A percentile compares a stretch with the other conserved stretches of the same genome.
Evolutionary conservation across 73 alveolate species (phyloP).

Genomic region (Stentor roeselii): DNA sequence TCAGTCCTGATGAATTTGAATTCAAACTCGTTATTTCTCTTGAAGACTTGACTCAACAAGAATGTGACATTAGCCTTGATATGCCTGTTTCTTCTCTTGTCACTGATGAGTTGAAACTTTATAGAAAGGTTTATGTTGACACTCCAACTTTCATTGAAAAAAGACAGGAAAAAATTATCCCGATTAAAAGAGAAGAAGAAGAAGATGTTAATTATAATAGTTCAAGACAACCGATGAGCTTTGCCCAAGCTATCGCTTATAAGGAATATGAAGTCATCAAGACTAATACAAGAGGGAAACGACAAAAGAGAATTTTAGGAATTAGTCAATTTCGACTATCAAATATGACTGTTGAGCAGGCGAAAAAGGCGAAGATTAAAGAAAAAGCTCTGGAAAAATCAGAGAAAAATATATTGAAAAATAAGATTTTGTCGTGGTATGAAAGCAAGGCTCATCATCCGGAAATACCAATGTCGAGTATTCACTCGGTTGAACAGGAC

Average conservation of each 20-base stretch:
- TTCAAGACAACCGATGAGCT: background rate
- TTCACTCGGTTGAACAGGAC: background rate
- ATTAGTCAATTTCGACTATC: background rate
- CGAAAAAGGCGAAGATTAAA: background rate
- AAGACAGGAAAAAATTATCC: background rate
- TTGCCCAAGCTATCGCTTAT: constrained; percentile 26
- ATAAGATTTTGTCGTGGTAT: background rate
- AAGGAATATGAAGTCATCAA: constrained; percentile 23
- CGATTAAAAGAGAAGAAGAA: background rate
- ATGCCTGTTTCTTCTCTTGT: background rate
- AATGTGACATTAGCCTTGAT: background rate
- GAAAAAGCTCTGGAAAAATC: background rate
- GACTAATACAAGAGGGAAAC: constrained; percentile 22
- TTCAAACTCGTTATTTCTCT: background rate
- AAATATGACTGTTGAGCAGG: background rate
- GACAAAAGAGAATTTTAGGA: constrained; percentile 21
- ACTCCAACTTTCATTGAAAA: background rate
- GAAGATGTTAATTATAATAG: constrained; percentile 20
- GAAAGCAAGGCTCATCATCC: background rate
- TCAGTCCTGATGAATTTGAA: constrained; percentile 10
- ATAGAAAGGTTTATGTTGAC: constrained; percentile 16
- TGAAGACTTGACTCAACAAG: constrained; percentile 11
- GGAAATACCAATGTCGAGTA: background rate
- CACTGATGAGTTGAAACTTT: background rate
- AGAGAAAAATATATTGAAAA: background rate